phyloP scores from a whole-genome alignment of 257 asterid genomes.

The Forsythia viridissima region DNA sequence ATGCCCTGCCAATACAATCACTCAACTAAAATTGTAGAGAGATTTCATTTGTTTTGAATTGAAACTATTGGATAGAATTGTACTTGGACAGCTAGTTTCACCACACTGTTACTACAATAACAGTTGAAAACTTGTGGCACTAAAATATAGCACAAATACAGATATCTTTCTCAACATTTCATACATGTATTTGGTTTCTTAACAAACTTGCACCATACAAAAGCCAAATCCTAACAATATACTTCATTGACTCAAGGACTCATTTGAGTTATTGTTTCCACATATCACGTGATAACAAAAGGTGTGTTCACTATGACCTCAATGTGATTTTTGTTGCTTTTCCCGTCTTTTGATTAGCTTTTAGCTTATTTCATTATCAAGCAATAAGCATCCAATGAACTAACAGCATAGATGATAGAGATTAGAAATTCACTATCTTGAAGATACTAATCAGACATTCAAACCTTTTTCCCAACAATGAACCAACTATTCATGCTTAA shows the following conservation, averaged over 20 bases:
- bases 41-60: neutral
- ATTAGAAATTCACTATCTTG: neutral
- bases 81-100: neutral
- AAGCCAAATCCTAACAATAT: neutral
- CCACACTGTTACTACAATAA: too few relatives aligned
- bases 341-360: neutral
- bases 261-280: neutral
- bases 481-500: neutral
- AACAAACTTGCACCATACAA: neutral
- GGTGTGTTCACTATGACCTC: conserved; percentile 4
- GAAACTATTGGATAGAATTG: neutral
- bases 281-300: neutral
- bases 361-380: neutral
- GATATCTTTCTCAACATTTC: neutral
- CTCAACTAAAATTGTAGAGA: neutral
- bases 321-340: neutral
- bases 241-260: neutral
- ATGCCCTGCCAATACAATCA: neutral
- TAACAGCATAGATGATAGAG: neutral
- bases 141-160: neutral
- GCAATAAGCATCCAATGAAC: neutral
- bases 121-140: neutral
- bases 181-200: neutral
- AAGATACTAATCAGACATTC: neutral
- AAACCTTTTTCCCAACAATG: neutral